These are phyloP conservation scores for Aspergillus pseudoterreus DNA, from an alignment of 2,329 filamentous ascomycete genomes.

Conservation along the genomic window DNA sequence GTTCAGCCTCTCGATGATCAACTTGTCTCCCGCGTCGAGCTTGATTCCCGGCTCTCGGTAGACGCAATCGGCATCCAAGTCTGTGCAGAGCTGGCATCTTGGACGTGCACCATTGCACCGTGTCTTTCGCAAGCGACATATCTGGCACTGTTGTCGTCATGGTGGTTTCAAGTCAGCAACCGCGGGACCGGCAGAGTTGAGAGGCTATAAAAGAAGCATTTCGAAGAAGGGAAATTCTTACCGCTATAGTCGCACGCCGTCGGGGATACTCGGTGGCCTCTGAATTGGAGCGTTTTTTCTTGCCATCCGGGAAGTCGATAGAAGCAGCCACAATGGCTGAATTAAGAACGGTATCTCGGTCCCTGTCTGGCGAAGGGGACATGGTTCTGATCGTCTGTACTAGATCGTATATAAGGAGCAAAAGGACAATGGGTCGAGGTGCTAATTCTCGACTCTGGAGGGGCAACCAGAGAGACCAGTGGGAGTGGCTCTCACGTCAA, in stretches of 20 bases:
- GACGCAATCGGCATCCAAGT: constrained; percentile 76
- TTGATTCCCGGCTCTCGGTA: constrained; percentile 85
- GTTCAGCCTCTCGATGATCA: constrained; percentile 74
- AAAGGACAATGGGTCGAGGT: background rate
- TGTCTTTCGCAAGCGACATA: constrained; percentile 75
- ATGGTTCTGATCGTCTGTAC: constrained; percentile 8
- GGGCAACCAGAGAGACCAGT: background rate
- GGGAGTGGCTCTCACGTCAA: background rate
- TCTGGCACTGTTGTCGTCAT: constrained; percentile 60
- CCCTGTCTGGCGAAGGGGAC: constrained; percentile 20
- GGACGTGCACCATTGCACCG: constrained; percentile 75
- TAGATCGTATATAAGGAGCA: background rate
- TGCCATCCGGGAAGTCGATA: constrained; percentile 15
- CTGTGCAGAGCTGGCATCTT: constrained; percentile 79
- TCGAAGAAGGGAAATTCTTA: constrained; percentile 15
- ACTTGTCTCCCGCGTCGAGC: constrained; percentile 79
- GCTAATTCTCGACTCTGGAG: background rate
- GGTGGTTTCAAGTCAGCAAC: background rate
- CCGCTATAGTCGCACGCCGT: constrained; percentile 32
- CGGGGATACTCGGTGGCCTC: constrained; percentile 30
- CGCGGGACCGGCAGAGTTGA: background rate
- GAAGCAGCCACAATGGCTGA: constrained; percentile 2
- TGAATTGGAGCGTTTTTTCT: constrained; percentile 28
- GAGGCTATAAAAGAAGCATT: constrained; percentile 2
- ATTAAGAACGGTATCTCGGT: constrained; percentile 12